Evolutionary conservation across 2,329 filamentous ascomycete genomes (phyloP).

Genomic region (Ascochyta rabiei): DNA sequence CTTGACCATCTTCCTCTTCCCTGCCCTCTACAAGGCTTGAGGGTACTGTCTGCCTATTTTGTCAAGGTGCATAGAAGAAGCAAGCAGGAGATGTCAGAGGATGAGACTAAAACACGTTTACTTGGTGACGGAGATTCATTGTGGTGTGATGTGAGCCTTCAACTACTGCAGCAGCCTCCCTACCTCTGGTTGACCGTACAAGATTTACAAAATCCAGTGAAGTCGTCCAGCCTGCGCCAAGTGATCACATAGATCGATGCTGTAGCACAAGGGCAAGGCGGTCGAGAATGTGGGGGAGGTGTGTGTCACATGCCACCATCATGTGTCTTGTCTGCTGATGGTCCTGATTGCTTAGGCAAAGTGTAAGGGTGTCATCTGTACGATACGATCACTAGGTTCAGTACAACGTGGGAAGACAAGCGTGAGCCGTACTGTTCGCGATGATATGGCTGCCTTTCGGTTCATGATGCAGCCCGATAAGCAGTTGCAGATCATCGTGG

Average conservation of each 20-base stretch:
- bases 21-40: conserved; percentile 5
- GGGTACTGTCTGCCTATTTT: too few species aligned
- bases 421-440: neutral
- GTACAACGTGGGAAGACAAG: conserved; percentile 10
- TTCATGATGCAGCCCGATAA: neutral
- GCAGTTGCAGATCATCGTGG: conserved; percentile 3
- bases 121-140: neutral
- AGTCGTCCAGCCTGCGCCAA: neutral
- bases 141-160: neutral
- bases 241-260: conserved; percentile 3
- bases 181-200: too few species aligned
- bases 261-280: conserved; percentile 9
- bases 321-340: conserved; percentile 26
- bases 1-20: conserved; percentile 17
- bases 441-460: conserved; percentile 7
- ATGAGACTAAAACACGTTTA: neutral
- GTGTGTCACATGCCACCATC: conserved; percentile 32
- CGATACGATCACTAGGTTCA: conserved; percentile 10
- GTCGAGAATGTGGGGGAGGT: conserved; percentile 27
- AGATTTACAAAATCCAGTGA: neutral
- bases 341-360: conserved; percentile 21
- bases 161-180: neutral
- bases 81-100: too few species aligned
- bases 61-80: neutral
- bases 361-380: conserved; percentile 31